Conservation (phyloP, 1,284 basidiomycete genomes). For the Puccinia polysora region DNA sequence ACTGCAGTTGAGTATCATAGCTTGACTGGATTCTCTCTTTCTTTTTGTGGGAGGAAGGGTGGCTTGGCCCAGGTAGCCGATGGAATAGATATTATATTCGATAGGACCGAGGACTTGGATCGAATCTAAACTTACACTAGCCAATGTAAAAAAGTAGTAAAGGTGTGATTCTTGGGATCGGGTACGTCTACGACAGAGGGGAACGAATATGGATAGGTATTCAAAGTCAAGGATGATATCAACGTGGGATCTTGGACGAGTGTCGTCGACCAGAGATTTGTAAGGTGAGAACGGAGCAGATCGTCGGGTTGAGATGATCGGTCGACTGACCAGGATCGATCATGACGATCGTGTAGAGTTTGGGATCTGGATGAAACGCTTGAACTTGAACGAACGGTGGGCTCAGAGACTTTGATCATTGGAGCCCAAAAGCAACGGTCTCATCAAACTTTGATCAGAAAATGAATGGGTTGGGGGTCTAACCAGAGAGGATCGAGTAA, state of each 20-base stretch:
- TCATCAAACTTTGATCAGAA: not conserved
- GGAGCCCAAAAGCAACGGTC: too few species aligned
- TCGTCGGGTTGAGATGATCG: too few species aligned
- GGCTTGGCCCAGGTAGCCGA: too few species aligned
- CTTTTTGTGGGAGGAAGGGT: too few species aligned
- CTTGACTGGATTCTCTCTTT: too few species aligned
- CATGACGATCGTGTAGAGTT: constrained; percentile 81
- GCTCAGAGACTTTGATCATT: constrained; percentile 65
- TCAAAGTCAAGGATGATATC: not conserved
- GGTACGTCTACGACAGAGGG: constrained; percentile 74
- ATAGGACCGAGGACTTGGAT: too few species aligned
- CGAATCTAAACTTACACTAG: constrained; percentile 60
- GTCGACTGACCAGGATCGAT: constrained; percentile 69
- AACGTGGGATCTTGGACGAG: not conserved
- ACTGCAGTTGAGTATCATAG: too few species aligned
- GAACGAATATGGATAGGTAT: not conserved
- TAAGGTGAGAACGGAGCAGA: not conserved
- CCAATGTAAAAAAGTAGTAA: constrained; percentile 76
- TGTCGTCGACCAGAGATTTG: not conserved
- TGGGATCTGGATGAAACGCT: constrained; percentile 71
- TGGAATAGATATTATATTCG: constrained; percentile 6
- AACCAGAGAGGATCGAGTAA: not conserved
- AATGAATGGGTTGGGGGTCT: not conserved
- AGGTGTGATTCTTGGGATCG: constrained; percentile 63
- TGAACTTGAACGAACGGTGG: constrained; percentile 66